Evolutionary conservation across 345 rosid species (phyloP).

Genomic region (Syzygium jambos): DNA sequence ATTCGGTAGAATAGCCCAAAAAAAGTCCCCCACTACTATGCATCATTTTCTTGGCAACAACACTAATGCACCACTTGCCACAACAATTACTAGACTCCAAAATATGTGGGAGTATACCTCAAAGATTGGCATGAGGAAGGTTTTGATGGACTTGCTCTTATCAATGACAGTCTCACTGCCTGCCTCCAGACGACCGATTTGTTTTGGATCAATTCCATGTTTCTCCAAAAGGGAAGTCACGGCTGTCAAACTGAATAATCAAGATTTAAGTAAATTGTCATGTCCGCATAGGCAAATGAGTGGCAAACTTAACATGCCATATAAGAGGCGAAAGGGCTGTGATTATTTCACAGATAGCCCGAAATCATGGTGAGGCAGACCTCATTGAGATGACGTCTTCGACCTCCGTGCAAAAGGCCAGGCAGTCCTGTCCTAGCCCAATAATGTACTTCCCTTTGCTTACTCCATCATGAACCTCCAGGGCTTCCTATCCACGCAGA

Average conservation of each 20-base stretch:
- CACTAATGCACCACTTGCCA: not conserved
- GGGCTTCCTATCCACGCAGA: conserved; percentile 48
- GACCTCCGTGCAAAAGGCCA: conserved; percentile 94
- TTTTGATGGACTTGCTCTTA: conserved; percentile 97
- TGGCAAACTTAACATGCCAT: not conserved
- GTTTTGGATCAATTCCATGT: conserved; percentile 81
- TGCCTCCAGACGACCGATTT: conserved; percentile 91
- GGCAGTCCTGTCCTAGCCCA: conserved; percentile 95
- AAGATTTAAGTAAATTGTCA: not conserved
- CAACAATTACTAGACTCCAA: not conserved
- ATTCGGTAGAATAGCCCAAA: not conserved
- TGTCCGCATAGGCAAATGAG: not conserved
- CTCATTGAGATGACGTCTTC: conserved; percentile 99
- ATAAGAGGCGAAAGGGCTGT: not conserved
- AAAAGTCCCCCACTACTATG: no score
- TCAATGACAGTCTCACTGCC: conserved; percentile 98
- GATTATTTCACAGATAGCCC: not conserved
- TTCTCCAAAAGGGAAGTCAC: conserved; percentile 85
- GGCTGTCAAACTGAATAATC: conserved; percentile 59
- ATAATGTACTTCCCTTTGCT: conserved; percentile 96
- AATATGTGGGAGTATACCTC: conserved; percentile 44
- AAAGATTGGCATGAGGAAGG: conserved; percentile 96
- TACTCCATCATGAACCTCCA: conserved; percentile 93
- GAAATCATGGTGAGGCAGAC: conserved; percentile 10
- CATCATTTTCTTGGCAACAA: not conserved